Percentiles rank a stretch among this genome's conserved stretches.
These are phyloP conservation scores for Anethum foeniculum DNA, from an alignment of 140 eudicot species.

Conservation along the genomic window DNA sequence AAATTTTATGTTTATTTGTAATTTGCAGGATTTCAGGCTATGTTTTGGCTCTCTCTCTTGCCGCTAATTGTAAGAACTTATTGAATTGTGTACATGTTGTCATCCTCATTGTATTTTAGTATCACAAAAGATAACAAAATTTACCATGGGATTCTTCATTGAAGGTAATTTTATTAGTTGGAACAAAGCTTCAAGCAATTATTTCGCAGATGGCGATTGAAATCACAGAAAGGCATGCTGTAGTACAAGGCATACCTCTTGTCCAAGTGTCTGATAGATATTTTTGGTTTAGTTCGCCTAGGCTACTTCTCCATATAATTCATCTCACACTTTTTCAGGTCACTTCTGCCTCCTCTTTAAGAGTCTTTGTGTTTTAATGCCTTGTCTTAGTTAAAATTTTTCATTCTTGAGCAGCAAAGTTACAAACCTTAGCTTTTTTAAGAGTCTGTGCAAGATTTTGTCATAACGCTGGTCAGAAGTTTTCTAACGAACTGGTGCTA, in stretches of 20 bases:
- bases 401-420: not conserved
- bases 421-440: not conserved
- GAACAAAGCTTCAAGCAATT: constrained; percentile 82
- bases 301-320: constrained; percentile 52
- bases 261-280: constrained; percentile 72
- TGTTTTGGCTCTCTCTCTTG: constrained; percentile 46
- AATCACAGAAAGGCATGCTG: constrained; percentile 82
- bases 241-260: constrained; percentile 80
- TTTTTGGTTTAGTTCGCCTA: constrained; percentile 78
- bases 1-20: not conserved
- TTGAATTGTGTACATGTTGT: not conserved
- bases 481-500: constrained; percentile 1
- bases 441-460: no score
- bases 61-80: constrained; percentile 38
- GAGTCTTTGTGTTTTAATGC: not conserved
- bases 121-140: not conserved
- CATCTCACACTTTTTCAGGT: constrained; percentile 90
- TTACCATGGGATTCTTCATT: constrained; percentile 12
- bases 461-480: no score
- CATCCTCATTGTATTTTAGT: not conserved
- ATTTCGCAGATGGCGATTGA: constrained; percentile 56
- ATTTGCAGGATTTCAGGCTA: constrained; percentile 32
- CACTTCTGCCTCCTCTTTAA: constrained; percentile 2
- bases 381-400: not conserved
- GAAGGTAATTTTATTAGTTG: constrained; percentile 42